Evolutionary conservation across 1,284 basidiomycete species (phyloP).

Genomic region (Cutaneotrichosporon cyanovorans): DNA sequence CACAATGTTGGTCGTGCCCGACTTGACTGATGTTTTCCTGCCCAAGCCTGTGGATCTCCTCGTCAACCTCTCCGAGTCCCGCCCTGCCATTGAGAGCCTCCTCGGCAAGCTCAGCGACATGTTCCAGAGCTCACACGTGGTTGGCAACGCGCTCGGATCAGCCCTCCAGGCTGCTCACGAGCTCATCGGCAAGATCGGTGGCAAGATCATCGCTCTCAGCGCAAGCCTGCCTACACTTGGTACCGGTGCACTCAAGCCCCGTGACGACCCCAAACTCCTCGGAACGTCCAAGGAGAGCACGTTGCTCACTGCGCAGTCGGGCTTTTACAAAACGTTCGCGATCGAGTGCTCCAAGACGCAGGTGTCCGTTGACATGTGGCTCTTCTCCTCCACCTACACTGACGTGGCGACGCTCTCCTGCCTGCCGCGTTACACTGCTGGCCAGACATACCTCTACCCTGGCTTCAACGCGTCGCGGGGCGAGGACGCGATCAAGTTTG

Average conservation of each 20-base stretch:
- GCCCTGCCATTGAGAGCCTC: constrained; percentile 71
- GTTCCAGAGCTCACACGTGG: constrained; percentile 87
- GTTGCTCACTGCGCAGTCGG: constrained; percentile 76
- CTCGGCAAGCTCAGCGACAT: constrained; percentile 82
- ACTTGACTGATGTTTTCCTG: constrained; percentile 93
- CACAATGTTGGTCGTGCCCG: constrained; percentile 93
- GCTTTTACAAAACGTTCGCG: constrained; percentile 98
- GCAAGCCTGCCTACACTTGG: constrained; percentile 82
- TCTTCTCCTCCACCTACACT: constrained; percentile 87
- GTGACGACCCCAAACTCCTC: constrained; percentile 92
- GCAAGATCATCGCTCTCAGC: constrained; percentile 87
- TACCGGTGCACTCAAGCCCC: constrained; percentile 84
- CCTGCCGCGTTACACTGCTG: constrained; percentile 94
- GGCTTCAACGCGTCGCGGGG: constrained; percentile 90
- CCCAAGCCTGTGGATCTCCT: constrained; percentile 94
- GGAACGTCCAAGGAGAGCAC: constrained; percentile 91
- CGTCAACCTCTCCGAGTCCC: constrained; percentile 82
- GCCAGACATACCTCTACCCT: constrained; percentile 97
- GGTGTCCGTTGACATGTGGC: constrained; percentile 98
- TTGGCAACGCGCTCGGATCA: constrained; percentile 92
- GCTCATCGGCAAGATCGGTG: constrained; percentile 86
- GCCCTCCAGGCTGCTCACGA: constrained; percentile 94
- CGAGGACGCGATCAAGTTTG: constrained; percentile 96
- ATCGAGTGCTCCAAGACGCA: constrained; percentile 97
- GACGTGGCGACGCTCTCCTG: constrained; percentile 77